These are phyloP conservation scores for Solanum hybrid DNA, from an alignment of 305 asterid genomes.

Conservation along the genomic window DNA sequence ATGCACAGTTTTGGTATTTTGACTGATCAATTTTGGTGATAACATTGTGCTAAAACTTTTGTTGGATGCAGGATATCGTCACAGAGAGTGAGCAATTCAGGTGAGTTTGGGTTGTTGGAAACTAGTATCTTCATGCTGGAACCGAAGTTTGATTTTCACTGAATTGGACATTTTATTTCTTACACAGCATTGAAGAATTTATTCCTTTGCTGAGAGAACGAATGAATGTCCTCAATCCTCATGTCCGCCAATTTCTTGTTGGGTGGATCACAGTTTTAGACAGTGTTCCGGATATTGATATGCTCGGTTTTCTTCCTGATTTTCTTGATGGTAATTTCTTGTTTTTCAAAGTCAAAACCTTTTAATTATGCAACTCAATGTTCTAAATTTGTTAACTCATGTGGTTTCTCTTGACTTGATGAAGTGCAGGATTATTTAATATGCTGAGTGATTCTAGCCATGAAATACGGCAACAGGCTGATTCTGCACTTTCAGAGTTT, in stretches of 20 bases:
- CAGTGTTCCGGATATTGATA: constrained; percentile 98
- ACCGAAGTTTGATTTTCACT: not conserved
- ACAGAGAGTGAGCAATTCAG: constrained; percentile 99
- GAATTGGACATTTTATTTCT: constrained; percentile 1
- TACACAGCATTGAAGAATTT: constrained; percentile 92
- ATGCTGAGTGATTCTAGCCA: constrained; percentile 98
- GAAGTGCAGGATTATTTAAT: constrained; percentile 79
- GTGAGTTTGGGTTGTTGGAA: constrained; percentile 25
- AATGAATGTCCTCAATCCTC: constrained; percentile 94
- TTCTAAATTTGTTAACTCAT: not conserved
- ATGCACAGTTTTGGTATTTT: not conserved
- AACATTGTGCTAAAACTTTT: not conserved
- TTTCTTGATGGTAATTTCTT: constrained; percentile 88
- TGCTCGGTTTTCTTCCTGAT: constrained; percentile 99
- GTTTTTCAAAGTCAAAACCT: not conserved
- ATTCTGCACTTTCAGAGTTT: constrained; percentile 98
- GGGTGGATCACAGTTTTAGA: constrained; percentile 99
- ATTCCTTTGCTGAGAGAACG: constrained; percentile 96
- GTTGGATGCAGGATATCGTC: constrained; percentile 76
- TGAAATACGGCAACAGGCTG: constrained; percentile 99
- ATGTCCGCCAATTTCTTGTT: constrained; percentile 96
- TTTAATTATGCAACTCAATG: not conserved
- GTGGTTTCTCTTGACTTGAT: not conserved
- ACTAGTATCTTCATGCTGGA: not conserved
- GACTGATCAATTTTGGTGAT: not conserved